Evolutionary conservation across 78 protist species (phyloP).

Genomic region (Chrysochromulina parva): DNA sequence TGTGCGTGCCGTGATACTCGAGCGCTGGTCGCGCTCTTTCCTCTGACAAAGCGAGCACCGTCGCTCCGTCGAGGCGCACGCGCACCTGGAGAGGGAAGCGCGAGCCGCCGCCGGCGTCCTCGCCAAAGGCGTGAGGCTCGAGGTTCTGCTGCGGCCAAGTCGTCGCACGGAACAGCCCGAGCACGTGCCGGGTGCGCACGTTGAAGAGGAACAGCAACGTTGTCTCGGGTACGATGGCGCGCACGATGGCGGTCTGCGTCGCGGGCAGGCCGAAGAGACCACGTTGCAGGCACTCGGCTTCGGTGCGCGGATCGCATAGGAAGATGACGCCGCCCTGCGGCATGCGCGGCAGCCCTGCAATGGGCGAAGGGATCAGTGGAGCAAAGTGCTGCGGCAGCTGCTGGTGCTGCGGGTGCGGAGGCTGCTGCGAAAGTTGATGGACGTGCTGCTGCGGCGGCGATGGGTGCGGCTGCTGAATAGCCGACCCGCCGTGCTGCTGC

Average conservation of each 20-base stretch:
- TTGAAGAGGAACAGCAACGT: neutral
- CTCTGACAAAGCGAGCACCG: neutral
- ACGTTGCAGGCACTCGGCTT: neutral
- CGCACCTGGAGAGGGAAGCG: conserved; percentile 24
- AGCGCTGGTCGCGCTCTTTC: neutral
- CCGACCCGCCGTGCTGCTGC: too few relatives aligned
- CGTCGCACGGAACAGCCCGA: neutral
- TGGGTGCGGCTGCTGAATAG: too few relatives aligned
- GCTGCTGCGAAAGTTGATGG: too few relatives aligned
- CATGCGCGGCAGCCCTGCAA: too few relatives aligned
- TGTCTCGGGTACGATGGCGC: neutral
- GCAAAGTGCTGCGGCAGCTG: too few relatives aligned
- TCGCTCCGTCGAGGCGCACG: neutral
- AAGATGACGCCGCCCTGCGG: neutral
- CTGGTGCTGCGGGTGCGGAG: too few relatives aligned
- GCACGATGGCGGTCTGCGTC: neutral
- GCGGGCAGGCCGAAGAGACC: neutral
- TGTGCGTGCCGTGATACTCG: neutral
- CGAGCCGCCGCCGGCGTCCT: neutral
- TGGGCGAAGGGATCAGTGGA: too few relatives aligned
- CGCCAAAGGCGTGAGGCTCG: neutral
- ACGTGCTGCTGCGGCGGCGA: too few relatives aligned
- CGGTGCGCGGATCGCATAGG: conserved; percentile 12
- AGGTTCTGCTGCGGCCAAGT: conserved; percentile 10
- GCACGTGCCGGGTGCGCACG: neutral